Base-by-base conservation (phyloP, 2,329 filamentous ascomycete species). In the Pyrenochaeta sp. region DNA sequence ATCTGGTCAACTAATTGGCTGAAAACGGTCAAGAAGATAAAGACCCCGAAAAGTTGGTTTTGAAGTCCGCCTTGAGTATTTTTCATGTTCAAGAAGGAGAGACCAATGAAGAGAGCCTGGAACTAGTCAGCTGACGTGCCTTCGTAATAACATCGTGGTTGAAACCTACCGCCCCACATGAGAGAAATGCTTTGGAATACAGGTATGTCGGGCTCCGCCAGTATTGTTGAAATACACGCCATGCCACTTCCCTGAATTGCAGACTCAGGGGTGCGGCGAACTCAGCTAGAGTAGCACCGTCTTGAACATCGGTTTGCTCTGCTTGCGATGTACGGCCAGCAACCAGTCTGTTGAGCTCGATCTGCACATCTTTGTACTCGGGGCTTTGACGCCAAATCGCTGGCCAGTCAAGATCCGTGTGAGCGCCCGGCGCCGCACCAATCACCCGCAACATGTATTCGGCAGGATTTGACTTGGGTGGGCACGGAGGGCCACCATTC, bases 201-300 rank as follows among this genome's bases (percentile, higher is more conserved):
- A 96, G 92, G 76, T 96, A 96, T 4, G 85, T 81, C 0, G 91
- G 91, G 0, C 86, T 92, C 47, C 91, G 88, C 90, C 91, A 96
- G 80, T 94, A 95, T 69, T 96, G 90, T 65, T 92, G 83, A 77
- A 94, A 94, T 18, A 94, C 87, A 61, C 91, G 89, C 54, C 80
- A 69, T 13, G 83, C 80, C 42, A 90, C 88, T 63, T 86, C 79
- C 42, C 72, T 74, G 28, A 93, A 74, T 70, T 96, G 91, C 6
- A 76, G 63, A 26, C 56, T 62, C 65, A 95, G 90, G 0, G 88
- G 83, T 4, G 89, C 88, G 3, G 91, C 91, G 49, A 96, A 96
- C 68, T 96, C 89, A 49, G 83, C 81, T 72, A 85, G 89, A 53
- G 76, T 76, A 10, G 81, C 77, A 17, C 83, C 77, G 42, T 83